Base-by-base conservation (phyloP, 2,329 filamentous ascomycete species). In the Verticillium zaregamsianum region DNA sequence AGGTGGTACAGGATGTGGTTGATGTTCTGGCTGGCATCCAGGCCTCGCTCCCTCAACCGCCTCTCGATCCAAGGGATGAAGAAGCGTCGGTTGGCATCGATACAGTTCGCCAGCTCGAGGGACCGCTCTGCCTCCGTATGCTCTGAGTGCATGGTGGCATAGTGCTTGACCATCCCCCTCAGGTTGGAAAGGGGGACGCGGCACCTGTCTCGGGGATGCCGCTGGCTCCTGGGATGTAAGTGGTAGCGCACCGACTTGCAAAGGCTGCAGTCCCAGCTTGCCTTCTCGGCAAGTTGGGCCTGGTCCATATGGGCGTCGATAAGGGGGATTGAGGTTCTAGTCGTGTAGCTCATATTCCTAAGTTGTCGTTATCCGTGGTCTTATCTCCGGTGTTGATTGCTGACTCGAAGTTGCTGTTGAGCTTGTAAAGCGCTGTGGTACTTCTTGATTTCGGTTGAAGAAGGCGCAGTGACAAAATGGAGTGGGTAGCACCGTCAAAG, bases 161-260 rank as follows among this genome's bases (percentile, higher is more conserved):
- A 52, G 45, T 52, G 45, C 20, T 52, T n/a, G 20, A 52, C 5
- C 5, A 25, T 52, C 8, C 20, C 9, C 7, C 45, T n/a, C 9
- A 20, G 45, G 9, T 52, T 3, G 45, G n/a, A 23, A 20, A 52
- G 45, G 11, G 45, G 45, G 11, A 20, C 58, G 65, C 68, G 66
- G 66, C 68, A 59, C 69, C 71, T 40, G 68, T 67, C 59, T 69
- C 70, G 62, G 71, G 72, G 60, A 71, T 66, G 70, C 62, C 64
- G 63, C 69, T 68, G 59, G 67, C 66, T 61, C 49, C 45, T 52
- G n/a, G 45, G 20, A 6, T n/a, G 39, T 9, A 9, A 12, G 45
- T 23, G n/a, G 45, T 23, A 52, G 17, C 11, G n/a, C 8, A 11
- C 2, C 7, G 45, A 52, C 9, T 3, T 3, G 45, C 45, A 52